Base-by-base conservation (phyloP, 495 filamentous ascomycete species). In the Jackrogersella minutella region DNA sequence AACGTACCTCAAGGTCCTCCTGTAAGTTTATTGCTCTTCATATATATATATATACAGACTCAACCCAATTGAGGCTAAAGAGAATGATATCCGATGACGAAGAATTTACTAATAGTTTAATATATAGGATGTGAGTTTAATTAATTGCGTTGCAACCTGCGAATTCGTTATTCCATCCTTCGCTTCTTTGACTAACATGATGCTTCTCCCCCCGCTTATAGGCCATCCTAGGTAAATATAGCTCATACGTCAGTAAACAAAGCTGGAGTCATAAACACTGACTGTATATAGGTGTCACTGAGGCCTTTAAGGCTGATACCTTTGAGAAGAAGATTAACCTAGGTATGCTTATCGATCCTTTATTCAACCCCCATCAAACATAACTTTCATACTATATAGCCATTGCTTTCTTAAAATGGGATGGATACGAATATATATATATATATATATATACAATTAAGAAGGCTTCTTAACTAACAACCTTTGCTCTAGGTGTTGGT, bases 301-400 rank as follows among this genome's bases (percentile, higher is more conserved):
- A 99, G 82, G 95, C 95, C 50, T 99, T 95, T 90, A 99, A 98
- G 86, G 92, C 93, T 74, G 94, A 99, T 74, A 84, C 79, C 65
- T 92, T 95, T 79, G 80, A 87, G 54, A 85, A 94, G 80, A 99
- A 99, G 88, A 97, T 98, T 84, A 98, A 97, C 82, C 85, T 99
- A 55, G 93, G 93, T 88, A 86, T 82, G 78, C 55, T 17, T 30
- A 7, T 30, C 26, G 26, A 30, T 16, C 21, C 1, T n/a, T 16
- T 13, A 5, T 13, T 24, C 50, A 16, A 17, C 54, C 1, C 16
- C 24, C 2, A 9, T n/a, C n/a, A 31, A 17, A 19, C 40, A 30
- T 41, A 10, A 11, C 28, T 19, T 6, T 14, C 6, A 17, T 10
- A 21, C 16, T 11, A 4, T 1, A 1, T 34, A 13, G 28, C 34